Conservation (phyloP, 345 rosid species). For the Draba incana region DNA sequence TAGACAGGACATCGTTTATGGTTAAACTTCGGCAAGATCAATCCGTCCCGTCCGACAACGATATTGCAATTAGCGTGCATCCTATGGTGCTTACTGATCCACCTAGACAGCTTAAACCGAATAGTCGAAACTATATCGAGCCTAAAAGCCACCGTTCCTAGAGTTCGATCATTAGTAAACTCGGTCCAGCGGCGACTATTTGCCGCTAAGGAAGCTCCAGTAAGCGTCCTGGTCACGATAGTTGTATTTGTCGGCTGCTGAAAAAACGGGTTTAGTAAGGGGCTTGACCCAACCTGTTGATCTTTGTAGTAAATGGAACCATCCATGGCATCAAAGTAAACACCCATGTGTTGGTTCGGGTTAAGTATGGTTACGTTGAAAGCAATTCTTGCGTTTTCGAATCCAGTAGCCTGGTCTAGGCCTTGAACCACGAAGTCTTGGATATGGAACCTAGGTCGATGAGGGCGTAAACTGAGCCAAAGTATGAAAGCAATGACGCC, state of each 20-base stretch:
- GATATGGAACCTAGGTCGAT: slow-evolving; percentile 71
- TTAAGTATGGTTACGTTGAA: slow-evolving; percentile 74
- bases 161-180: slow-evolving; percentile 61
- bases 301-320: slow-evolving; percentile 66
- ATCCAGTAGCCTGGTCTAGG: slow-evolving; percentile 56
- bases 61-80: slow-evolving; percentile 70
- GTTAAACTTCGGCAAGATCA: slow-evolving; percentile 49
- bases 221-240: slow-evolving; percentile 39
- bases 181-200: slow-evolving; percentile 65
- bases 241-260: slow-evolving; percentile 80
- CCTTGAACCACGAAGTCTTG: slow-evolving; percentile 56
- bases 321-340: slow-evolving; percentile 56
- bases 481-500: slow-evolving; percentile 64
- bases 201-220: slow-evolving; percentile 65
- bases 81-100: slow-evolving; percentile 62
- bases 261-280: slow-evolving; percentile 48
- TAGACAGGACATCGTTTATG: slow-evolving; percentile 74
- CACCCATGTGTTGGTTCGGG: slow-evolving; percentile 69
- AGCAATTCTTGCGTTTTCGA: slow-evolving; percentile 56
- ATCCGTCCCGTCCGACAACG: slow-evolving; percentile 64
- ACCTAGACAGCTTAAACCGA: slow-evolving; percentile 63
- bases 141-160: slow-evolving; percentile 59
- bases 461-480: slow-evolving; percentile 89
- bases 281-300: slow-evolving; percentile 56
- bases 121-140: slow-evolving; percentile 61